Base-by-base conservation (phyloP, 371 early-diverging fungal species). In the Rhizopus delemar region DNA sequence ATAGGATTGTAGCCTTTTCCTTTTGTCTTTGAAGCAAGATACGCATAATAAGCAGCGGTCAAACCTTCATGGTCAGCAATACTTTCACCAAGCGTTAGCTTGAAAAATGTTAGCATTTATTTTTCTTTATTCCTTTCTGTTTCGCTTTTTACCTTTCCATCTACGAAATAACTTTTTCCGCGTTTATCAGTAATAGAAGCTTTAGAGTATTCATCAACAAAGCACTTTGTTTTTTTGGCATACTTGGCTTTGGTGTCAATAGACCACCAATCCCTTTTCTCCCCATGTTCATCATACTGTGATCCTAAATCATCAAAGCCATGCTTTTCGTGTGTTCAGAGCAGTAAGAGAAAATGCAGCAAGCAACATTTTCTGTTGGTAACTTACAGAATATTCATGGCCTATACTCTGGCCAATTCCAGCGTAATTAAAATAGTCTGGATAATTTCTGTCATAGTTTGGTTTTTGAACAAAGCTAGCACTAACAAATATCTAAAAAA, bases 21-120 rank as follows among this genome's bases (percentile, higher is more conserved):
- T 11, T 57, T 66, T 12, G 62, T 57, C 34, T 68, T 71, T 15
- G 68, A 70, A 16, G 46, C 51, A 29, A 62, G 53, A 70, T 74
- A 80, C n/a, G 82, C 70, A 31, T 68, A 49, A 51, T 69, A 83
- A 0, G 81, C 62, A 31, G 69, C 66, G 8, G 65, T 62, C 48
- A 86, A 12, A 2, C 90, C 93, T 28, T 89, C 90, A 55, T 87
- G 88, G 61, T 92, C 93, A 6, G 93, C 90, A 35, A 92, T 66
- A 59, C 89, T 91, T 69, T 90, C 90, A 16, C 81, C 81, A 16
- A 90, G 66, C 0, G 89, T 90, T 13, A 85, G 41, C 66, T 77
- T 22, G 28, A 32, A 45, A 33, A 28, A 43, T 41, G 41, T 15
- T 41, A n/a, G 11, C 36, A n/a, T 16, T 4, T 46, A 11, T 31